Base-by-base conservation (phyloP, 169 alveolate genomes). In the Sarcocystis neurona region DNA sequence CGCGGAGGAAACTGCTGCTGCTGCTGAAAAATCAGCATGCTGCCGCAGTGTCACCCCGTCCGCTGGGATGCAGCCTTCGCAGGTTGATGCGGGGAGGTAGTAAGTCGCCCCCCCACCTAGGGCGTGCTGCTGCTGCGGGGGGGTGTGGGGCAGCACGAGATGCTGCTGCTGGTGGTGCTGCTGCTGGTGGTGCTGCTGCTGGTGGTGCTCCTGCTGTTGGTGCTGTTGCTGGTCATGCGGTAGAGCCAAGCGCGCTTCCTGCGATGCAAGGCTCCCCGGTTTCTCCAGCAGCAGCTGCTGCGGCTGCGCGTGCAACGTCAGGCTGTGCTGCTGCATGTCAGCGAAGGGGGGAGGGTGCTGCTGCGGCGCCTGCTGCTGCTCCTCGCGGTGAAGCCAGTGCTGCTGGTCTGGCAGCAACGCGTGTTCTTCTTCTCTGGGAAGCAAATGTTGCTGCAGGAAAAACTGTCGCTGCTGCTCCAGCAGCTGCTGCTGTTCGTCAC, bases 191-290 rank as follows among this genome's bases (percentile, higher is more conserved):
- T 70, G n/a, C 41, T 30, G 43, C 34, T 18, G 27, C 10, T 18
- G 46, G 79, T 68, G 79, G 46, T 68, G 79, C 44, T 47, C 18
- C 3, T 68, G 79, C 53, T 37, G 79, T 50, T 70, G 79, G 56
- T 70, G 79, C 79, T 70, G 41, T 34, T 68, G 78, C 77, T 23
- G 77, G 8, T 66, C 46, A 37, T 66, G 77, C 30, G 46, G 77
- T 0, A 37, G 30, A 23, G 30, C 77, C 5, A 10, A 4, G 39
- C 77, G 77, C 41, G 2, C 41, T 20, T 66, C 46, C 15, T 12
- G 46, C 4, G 41, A 8, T 27, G 39, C 37, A 12, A 37, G 46
- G 5, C 15, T 43, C 37, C 6, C 12, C 8, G 3, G 77, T n/a
- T 68, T n/a, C 20, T 68, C 30, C 34, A 12, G 8, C 0, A 6